These are phyloP conservation scores for Aspergillus ustus DNA, from an alignment of 2,329 filamentous ascomycete genomes.

Conservation along the genomic window DNA sequence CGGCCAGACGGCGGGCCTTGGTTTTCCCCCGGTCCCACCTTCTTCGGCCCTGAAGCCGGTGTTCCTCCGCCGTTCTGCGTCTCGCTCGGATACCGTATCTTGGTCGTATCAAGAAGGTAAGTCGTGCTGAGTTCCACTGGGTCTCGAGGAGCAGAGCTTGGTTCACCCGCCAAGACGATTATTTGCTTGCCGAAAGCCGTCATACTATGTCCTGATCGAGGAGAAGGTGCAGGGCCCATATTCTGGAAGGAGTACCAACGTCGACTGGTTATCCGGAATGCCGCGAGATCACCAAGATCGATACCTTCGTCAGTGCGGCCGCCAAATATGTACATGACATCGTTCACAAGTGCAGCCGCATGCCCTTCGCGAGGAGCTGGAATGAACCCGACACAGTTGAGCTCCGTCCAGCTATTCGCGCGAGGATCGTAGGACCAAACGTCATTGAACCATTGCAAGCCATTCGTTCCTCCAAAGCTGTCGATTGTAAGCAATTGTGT, in stretches of 20 bases:
- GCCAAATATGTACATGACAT: constrained; percentile 99
- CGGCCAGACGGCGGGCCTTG: constrained; percentile 45
- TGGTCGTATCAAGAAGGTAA: constrained; percentile 91
- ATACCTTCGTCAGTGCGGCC: constrained; percentile 91
- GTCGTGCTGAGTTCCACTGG: constrained; percentile 84
- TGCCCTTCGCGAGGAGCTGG: constrained; percentile 92
- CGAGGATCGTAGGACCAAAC: constrained; percentile 94
- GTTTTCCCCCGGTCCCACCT: constrained; percentile 51
- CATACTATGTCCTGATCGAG: constrained; percentile 96
- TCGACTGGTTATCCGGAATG: constrained; percentile 78
- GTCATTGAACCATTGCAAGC: constrained; percentile 97
- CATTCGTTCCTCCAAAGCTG: constrained; percentile 97
- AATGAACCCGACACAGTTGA: constrained; percentile 98
- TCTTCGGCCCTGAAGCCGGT: constrained; percentile 41
- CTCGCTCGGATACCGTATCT: constrained; percentile 95
- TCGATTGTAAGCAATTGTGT: constrained; percentile 6
- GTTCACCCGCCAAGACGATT: constrained; percentile 90
- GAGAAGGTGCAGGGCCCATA: constrained; percentile 94
- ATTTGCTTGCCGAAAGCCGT: constrained; percentile 91
- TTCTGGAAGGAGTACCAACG: constrained; percentile 99
- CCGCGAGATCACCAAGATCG: constrained; percentile 90
- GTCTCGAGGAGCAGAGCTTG: constrained; percentile 81
- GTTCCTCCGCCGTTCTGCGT: constrained; percentile 47
- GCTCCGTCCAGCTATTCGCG: constrained; percentile 79
- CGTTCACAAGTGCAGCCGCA: constrained; percentile 88